phyloP scores from a whole-genome alignment of 768 basidiomycete genomes.

The Suillus ampliporus region DNA sequence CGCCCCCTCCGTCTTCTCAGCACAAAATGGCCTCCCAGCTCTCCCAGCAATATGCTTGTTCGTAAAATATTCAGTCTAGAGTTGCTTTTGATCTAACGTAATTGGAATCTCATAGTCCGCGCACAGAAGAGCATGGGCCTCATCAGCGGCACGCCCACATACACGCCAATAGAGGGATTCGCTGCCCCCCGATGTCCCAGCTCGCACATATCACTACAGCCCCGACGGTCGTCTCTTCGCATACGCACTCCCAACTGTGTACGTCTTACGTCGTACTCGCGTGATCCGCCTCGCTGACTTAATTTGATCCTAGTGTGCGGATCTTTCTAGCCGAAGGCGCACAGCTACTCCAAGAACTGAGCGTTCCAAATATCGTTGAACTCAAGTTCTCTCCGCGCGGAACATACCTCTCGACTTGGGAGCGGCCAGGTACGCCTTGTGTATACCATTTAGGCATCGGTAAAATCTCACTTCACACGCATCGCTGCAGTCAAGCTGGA shows the following conservation, averaged over 20 bases:
- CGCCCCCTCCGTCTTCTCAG: constrained; percentile 39
- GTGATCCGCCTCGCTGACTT: constrained; percentile 21
- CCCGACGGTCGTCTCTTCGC: constrained; percentile 87
- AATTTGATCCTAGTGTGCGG: constrained; percentile 57
- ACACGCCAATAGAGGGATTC: constrained; percentile 67
- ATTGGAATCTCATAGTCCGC: constrained; percentile 61
- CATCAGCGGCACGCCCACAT: constrained; percentile 81
- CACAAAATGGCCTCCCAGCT: constrained; percentile 70
- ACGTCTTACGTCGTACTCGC: constrained; percentile 39
- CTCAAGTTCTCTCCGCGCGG: constrained; percentile 92
- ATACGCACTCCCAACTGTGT: constrained; percentile 79
- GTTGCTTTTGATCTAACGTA: constrained; percentile 21
- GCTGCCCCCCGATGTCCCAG: constrained; percentile 69
- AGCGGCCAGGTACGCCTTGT: constrained; percentile 71
- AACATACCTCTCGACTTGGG: constrained; percentile 94
- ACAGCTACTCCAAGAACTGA: constrained; percentile 75
- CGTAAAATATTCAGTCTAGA: constrained; percentile 38
- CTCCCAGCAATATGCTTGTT: constrained; percentile 87
- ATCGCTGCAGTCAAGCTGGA: constrained; percentile 72
- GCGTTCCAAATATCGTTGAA: constrained; percentile 78
- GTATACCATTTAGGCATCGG: constrained; percentile 24
- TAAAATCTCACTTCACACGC: constrained; percentile 15
- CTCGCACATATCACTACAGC: constrained; percentile 82
- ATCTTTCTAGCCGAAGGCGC: constrained; percentile 78
- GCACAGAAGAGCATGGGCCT: constrained; percentile 94